phyloP scores from a whole-genome alignment of 1,139 yeast species.

The Kluyveromyces sp. region DNA sequence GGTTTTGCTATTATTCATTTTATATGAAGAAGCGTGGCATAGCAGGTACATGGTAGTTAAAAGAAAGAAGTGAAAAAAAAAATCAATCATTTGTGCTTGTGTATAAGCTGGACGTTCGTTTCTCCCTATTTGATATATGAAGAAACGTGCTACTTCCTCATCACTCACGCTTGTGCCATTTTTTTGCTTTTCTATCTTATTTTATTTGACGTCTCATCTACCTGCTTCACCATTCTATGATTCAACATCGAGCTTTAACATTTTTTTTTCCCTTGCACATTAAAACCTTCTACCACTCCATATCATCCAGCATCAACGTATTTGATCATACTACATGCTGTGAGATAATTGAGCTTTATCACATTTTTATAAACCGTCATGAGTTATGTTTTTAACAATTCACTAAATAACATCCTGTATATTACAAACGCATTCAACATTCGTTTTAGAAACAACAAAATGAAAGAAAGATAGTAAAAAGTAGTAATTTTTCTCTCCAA shows the following conservation, averaged over 20 bases:
- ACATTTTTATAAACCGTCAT: slow-evolving; percentile 7
- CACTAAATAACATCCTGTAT: slow-evolving; percentile 14
- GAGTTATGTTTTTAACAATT: slow-evolving; percentile 4
- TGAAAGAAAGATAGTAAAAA: too few species aligned
- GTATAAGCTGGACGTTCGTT: too few species aligned
- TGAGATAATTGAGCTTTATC: too few species aligned
- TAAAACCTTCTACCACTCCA: slow-evolving; percentile 10
- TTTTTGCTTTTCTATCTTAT: not conserved
- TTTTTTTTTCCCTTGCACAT: slow-evolving; percentile 8
- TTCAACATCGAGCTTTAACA: slow-evolving; percentile 23
- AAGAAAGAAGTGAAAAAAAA: too few species aligned
- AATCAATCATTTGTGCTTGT: too few species aligned
- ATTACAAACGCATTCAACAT: slow-evolving; percentile 32
- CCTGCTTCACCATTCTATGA: slow-evolving; percentile 9
- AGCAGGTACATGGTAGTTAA: too few species aligned
- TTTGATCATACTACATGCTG: too few species aligned
- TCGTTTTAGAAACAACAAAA: slow-evolving; percentile 16
- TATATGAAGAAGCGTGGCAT: too few species aligned
- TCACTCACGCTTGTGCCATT: too few species aligned
- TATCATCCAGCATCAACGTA: not conserved
- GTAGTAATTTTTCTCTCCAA: too few species aligned
- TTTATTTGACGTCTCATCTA: slow-evolving; percentile 1
- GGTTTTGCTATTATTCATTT: too few species aligned
- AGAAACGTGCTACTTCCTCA: too few species aligned
- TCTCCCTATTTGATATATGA: not conserved